Percentiles rank a stretch among this genome's conserved stretches.
These are phyloP conservation scores for Lycium ferocissimum DNA, from an alignment of 257 asterid genomes.

Conservation along the genomic window DNA sequence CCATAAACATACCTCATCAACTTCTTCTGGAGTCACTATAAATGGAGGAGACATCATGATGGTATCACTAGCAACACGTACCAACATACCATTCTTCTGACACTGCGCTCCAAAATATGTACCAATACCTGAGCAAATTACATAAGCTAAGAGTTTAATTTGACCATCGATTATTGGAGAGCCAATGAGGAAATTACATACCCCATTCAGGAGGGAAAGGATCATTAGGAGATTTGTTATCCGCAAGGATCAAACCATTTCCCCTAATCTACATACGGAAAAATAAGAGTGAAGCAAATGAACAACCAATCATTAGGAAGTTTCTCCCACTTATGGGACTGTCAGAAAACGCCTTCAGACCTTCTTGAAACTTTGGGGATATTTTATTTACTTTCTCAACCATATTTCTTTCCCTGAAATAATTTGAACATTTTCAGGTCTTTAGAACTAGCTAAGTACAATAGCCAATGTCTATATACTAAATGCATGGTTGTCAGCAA, in stretches of 20 bases:
- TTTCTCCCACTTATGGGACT: constrained; percentile 91
- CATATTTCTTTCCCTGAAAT: constrained; percentile 77
- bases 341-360: constrained; percentile 75
- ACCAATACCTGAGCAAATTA: too few species aligned
- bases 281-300: constrained; percentile 26
- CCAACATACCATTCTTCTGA: constrained; percentile 81
- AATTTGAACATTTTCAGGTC: background rate
- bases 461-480: background rate
- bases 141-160: background rate
- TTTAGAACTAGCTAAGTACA: constrained; percentile 2
- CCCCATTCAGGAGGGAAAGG: constrained; percentile 97
- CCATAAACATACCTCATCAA: constrained; percentile 59
- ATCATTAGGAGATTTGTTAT: constrained; percentile 92
- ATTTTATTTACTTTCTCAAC: constrained; percentile 71
- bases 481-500: background rate
- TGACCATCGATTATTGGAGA: background rate
- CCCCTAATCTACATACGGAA: constrained; percentile 86
- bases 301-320: background rate
- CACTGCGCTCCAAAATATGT: constrained; percentile 89
- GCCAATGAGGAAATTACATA: constrained; percentile 36
- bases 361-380: constrained; percentile 86
- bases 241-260: constrained; percentile 75
- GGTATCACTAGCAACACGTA: constrained; percentile 81
- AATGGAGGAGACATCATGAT: constrained; percentile 97
- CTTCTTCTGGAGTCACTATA: constrained; percentile 67